Evolutionary conservation across 225 moss, liverwort and hornwort genomes (phyloP), one percentile per base, ranked within the genome.

Genomic region (Marchantia paleacea): DNA sequence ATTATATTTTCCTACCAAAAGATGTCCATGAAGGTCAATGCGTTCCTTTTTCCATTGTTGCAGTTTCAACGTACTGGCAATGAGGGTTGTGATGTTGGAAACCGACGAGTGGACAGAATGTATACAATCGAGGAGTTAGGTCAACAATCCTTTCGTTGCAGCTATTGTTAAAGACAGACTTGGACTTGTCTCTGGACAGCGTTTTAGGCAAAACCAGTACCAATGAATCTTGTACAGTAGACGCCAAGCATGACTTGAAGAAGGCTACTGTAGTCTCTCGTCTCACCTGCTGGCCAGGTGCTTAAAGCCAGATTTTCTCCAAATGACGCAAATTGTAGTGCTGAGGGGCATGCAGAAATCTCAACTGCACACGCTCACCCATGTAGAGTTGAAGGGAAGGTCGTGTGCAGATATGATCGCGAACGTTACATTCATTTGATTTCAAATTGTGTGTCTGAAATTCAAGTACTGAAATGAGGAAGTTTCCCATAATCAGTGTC

Each of bases 51-150:
- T 49, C 63, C 48, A 49, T 55, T 57, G 51, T 24, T 49, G 47
- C 63, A 64, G 77, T 49, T 77, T n/a, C 75, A 57, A 29, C 30
- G 25, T 29, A 57, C 13, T 16, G 30, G 7, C 28, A 58, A 75
- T 30, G 55, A 53, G 75, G 63, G 63, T 62, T 77, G 30, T 49
- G 24, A 24, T 62, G 48, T 50, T 55, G 63, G 61, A 48, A 78
- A 26, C 0, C 64, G 78, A 78, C 51, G 50, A 78, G 49, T 65
- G 50, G 78, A 50, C 65, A 51, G 26, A 65, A 14, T 64, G 64
- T 78, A 65, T 78, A 78, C 78, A 65, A 65, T 64, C 78, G 78
- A 78, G 78, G 25, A 64, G 62, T 53, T 66, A 78, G 50, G 78
- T 78, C 52, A 49, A 25, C 61, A 28, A 76, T 76, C 60, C 39